phyloP scores from a whole-genome alignment of 2,329 filamentous ascomycete species.

The Xylaria sp. region DNA sequence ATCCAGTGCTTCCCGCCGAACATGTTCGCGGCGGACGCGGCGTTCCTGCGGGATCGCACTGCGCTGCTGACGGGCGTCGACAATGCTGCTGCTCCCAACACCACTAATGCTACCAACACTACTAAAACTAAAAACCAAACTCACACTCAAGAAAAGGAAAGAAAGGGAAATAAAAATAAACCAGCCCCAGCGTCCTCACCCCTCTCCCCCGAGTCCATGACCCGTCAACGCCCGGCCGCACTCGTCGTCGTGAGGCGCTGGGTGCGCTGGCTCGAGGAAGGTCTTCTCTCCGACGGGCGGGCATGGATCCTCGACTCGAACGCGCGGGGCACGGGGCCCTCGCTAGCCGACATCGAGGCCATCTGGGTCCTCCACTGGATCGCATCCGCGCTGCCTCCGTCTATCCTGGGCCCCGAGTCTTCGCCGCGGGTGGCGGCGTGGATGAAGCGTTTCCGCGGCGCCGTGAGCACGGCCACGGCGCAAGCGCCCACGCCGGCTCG shows the following conservation, averaged over 20 bases:
- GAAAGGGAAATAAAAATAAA: neutral
- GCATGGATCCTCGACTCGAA: constrained; percentile 63
- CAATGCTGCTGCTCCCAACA: neutral
- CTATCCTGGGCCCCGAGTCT: constrained; percentile 60
- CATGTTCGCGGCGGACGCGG: constrained; percentile 64
- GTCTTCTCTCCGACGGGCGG: constrained; percentile 72
- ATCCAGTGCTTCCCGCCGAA: constrained; percentile 67
- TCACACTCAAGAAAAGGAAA: constrained; percentile 20
- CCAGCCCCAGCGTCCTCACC: constrained; percentile 26
- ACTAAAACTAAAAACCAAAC: neutral
- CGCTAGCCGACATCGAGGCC: constrained; percentile 75
- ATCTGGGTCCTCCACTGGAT: constrained; percentile 76
- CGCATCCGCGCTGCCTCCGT: constrained; percentile 61
- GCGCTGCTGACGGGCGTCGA: constrained; percentile 51
- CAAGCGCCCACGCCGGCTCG: constrained; percentile 51
- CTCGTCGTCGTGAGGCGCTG: constrained; percentile 64
- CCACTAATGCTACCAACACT: neutral
- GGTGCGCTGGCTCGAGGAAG: constrained; percentile 70
- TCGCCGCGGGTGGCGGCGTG: constrained; percentile 73
- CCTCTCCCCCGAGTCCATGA: constrained; percentile 45
- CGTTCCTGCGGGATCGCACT: constrained; percentile 68
- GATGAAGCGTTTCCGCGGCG: constrained; percentile 69
- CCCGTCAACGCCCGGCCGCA: constrained; percentile 61
- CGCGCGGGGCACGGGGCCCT: constrained; percentile 54
- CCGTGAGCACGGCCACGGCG: constrained; percentile 56